Conservation (phyloP, 208 protist species). For the Acanthamoeba royreba region DNA sequence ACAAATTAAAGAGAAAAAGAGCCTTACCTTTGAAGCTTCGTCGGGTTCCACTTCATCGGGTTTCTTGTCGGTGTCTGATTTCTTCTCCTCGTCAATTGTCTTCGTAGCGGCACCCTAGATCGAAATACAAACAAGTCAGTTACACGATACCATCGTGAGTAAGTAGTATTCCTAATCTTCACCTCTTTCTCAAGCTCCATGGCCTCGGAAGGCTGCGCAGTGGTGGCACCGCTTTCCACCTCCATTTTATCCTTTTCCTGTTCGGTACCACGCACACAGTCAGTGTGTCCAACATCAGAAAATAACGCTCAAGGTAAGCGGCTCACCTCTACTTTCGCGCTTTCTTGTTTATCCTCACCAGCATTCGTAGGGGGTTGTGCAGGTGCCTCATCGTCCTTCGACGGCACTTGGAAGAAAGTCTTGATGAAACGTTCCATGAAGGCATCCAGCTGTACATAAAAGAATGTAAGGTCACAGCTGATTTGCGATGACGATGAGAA, state of each 20-base stretch:
- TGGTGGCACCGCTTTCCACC: background rate
- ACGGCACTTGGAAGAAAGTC: background rate
- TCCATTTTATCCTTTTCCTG: background rate
- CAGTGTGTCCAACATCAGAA: too few relatives aligned
- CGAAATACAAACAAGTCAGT: too few relatives aligned
- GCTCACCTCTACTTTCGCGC: too few relatives aligned
- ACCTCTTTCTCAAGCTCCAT: background rate
- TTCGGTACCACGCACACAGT: background rate
- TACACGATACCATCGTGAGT: too few relatives aligned
- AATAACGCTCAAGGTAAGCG: too few relatives aligned
- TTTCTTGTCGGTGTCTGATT: too few relatives aligned
- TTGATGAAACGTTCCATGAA: slow-evolving; percentile 47
- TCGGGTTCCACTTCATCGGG: too few relatives aligned
- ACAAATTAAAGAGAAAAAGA: too few relatives aligned
- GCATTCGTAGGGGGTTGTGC: background rate
- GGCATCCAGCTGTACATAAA: slow-evolving; percentile 15
- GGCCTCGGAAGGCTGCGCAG: background rate
- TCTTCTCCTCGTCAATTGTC: too few relatives aligned
- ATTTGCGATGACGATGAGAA: background rate
- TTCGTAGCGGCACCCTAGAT: too few relatives aligned
- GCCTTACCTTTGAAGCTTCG: too few relatives aligned
- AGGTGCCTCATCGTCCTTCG: background rate
- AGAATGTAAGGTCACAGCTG: background rate
- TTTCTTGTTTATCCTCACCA: background rate
- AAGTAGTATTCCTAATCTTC: too few relatives aligned